Evolutionary conservation across 345 rosid species (phyloP).

Genomic region (Lumnitzera racemosa): DNA sequence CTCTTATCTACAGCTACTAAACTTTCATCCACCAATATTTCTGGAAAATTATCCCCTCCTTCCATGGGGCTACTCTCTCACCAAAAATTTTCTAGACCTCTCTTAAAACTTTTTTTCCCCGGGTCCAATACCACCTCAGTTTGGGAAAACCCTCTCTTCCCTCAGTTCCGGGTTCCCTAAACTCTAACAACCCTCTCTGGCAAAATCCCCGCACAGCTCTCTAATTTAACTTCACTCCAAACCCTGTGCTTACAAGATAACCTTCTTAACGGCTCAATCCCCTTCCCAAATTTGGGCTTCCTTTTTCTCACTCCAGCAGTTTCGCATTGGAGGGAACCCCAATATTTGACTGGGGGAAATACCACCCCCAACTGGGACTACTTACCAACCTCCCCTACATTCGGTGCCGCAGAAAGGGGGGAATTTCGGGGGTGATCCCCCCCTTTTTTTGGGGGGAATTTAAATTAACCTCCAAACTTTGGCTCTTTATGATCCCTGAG

Average conservation of each 20-base stretch:
- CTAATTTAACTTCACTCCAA: conserved; percentile 60
- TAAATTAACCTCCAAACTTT: conserved; percentile 81
- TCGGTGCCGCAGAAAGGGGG: conserved; percentile 89
- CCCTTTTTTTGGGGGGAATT: conserved; percentile 69
- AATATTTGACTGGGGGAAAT: conserved; percentile 62
- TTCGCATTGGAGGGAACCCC: conserved; percentile 90
- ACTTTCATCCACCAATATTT: conserved; percentile 85
- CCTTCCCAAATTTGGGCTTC: conserved; percentile 77
- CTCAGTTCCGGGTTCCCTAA: conserved; percentile 79
- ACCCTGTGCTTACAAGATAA: conserved; percentile 86
- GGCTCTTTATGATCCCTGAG: conserved; percentile 82
- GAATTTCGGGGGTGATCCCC: conserved; percentile 79
- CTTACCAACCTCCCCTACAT: conserved; percentile 74
- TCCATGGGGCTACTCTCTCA: conserved; percentile 59
- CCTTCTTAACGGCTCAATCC: conserved; percentile 69
- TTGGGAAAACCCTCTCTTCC: conserved; percentile 61
- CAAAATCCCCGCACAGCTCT: conserved; percentile 54
- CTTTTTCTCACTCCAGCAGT: conserved; percentile 66
- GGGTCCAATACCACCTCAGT: conserved; percentile 63
- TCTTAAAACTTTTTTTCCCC: conserved; percentile 85
- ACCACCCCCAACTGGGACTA: conserved; percentile 64
- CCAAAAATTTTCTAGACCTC: conserved; percentile 77
- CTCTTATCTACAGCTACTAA: conserved; percentile 76
- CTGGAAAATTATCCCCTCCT: conserved; percentile 78
- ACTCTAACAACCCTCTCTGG: conserved; percentile 73